Conservation (phyloP, 2,329 filamentous ascomycete species). For the Coniella vitis region DNA sequence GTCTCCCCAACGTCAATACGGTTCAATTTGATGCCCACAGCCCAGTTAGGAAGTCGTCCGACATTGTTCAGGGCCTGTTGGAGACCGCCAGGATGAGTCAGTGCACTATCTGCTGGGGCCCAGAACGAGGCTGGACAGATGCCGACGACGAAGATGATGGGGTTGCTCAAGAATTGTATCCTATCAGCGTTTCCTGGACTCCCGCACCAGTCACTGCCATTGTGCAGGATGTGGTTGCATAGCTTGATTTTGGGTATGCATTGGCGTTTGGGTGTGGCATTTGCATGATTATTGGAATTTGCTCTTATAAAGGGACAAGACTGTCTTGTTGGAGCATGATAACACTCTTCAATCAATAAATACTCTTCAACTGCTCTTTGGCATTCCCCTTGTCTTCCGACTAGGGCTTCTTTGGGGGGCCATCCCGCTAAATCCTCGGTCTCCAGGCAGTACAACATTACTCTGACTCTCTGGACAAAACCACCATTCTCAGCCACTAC, state of each 20-base stretch:
- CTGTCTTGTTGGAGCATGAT: background rate
- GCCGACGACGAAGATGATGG: constrained; percentile 24
- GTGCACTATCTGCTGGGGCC: constrained; percentile 59
- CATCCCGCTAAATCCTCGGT: no score
- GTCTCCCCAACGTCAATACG: constrained; percentile 47
- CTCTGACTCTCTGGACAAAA: no score
- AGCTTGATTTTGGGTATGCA: background rate
- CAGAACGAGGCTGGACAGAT: constrained; percentile 59
- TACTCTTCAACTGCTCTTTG: no score
- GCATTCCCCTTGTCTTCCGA: no score
- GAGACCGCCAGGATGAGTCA: constrained; percentile 41
- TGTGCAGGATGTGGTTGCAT: constrained; percentile 4
- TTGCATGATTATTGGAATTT: background rate
- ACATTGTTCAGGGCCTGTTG: constrained; percentile 57
- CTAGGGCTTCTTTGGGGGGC: no score
- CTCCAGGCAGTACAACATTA: no score
- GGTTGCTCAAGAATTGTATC: background rate
- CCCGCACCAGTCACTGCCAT: background rate
- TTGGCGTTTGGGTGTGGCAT: background rate
- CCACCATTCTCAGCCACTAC: no score
- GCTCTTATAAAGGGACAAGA: background rate
- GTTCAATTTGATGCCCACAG: constrained; percentile 66
- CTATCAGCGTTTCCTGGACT: background rate
- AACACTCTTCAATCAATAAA: no score
- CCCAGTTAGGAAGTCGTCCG: constrained; percentile 57